Percentiles rank a stretch among this genome's conserved stretches.
Evolutionary conservation across 2,329 filamentous ascomycete genomes (phyloP).

Genomic region (Cephalotrichum gorgonifer): DNA sequence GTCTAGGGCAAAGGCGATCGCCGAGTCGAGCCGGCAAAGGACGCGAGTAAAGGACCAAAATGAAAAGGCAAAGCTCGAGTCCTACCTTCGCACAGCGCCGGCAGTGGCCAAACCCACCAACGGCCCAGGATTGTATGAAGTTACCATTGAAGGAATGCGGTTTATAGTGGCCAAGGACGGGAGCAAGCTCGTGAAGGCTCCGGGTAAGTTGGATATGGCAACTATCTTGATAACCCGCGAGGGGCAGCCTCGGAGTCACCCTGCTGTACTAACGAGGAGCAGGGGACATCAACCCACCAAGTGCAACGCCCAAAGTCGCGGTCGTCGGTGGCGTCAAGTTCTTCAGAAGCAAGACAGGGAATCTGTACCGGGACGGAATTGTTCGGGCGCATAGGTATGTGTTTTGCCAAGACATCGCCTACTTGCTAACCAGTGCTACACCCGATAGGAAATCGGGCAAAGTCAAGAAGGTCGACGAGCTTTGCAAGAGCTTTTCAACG

Average conservation of each 20-base stretch:
- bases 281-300: slow-evolving; percentile 3
- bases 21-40: slow-evolving; percentile 53
- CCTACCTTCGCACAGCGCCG: slow-evolving; percentile 14
- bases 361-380: slow-evolving; percentile 68
- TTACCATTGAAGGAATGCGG: slow-evolving; percentile 54
- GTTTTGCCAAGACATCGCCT: slow-evolving; percentile 9
- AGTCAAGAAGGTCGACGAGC: slow-evolving; percentile 60
- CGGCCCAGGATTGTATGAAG: slow-evolving; percentile 3
- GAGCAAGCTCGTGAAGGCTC: slow-evolving; percentile 68
- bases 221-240: slow-evolving; percentile 20
- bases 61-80: slow-evolving; percentile 48
- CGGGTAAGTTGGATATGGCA: slow-evolving; percentile 41
- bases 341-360: slow-evolving; percentile 77
- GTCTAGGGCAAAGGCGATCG: slow-evolving; percentile 58
- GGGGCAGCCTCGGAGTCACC: neutral
- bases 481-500: slow-evolving; percentile 62
- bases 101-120: slow-evolving; percentile 21
- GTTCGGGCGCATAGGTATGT: slow-evolving; percentile 69
- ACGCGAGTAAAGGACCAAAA: slow-evolving; percentile 39
- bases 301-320: slow-evolving; percentile 61
- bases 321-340: slow-evolving; percentile 71
- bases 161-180: slow-evolving; percentile 68
- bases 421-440: slow-evolving; percentile 24
- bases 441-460: slow-evolving; percentile 34
- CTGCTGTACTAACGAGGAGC: neutral